phyloP scores from a whole-genome alignment of 768 basidiomycete species.

The Phylloporus sp. region DNA sequence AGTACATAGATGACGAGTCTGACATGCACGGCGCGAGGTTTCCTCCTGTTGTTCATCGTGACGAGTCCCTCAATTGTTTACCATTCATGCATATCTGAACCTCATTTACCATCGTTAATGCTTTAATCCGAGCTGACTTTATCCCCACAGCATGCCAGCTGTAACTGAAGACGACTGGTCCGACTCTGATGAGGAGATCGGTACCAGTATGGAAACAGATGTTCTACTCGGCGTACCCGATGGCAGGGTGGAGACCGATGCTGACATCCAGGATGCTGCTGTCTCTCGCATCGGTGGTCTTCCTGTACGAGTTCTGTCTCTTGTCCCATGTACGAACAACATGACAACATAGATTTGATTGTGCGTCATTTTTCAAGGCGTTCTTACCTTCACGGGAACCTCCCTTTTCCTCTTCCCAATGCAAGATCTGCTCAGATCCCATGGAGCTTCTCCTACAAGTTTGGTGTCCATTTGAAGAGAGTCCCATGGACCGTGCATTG shows the following conservation, averaged over 20 bases:
- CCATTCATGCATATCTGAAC: slow-evolving; percentile 96
- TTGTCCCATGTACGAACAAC: slow-evolving; percentile 43
- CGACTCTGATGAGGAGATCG: slow-evolving; percentile 69
- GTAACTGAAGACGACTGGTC: slow-evolving; percentile 64
- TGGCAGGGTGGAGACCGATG: slow-evolving; percentile 52
- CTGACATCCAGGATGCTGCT: slow-evolving; percentile 69
- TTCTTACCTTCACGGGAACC: slow-evolving; percentile 66
- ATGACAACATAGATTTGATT: slow-evolving; percentile 43
- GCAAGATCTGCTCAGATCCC: slow-evolving; percentile 64
- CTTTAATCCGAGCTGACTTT: slow-evolving; percentile 3
- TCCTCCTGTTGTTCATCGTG: slow-evolving; percentile 52
- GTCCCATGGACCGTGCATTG: slow-evolving; percentile 78
- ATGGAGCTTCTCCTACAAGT: slow-evolving; percentile 85
- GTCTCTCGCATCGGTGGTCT: slow-evolving; percentile 88
- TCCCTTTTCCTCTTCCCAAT: slow-evolving; percentile 57
- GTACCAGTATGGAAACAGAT: slow-evolving; percentile 58
- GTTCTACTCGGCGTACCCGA: slow-evolving; percentile 82
- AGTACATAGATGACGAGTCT: slow-evolving; percentile 77
- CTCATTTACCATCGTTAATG: slow-evolving; percentile 7
- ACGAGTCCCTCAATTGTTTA: slow-evolving; percentile 61
- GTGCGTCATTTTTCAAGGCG: slow-evolving; percentile 55
- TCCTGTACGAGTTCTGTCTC: slow-evolving; percentile 68
- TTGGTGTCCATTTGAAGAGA: slow-evolving; percentile 87
- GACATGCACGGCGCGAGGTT: slow-evolving; percentile 57
- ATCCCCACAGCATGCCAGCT: slow-evolving; percentile 37